A percentile compares a stretch with the other conserved stretches of the same genome.
Evolutionary conservation across 805 yeast genomes (phyloP).

Genomic region (Saccharomycopsis olivae): DNA sequence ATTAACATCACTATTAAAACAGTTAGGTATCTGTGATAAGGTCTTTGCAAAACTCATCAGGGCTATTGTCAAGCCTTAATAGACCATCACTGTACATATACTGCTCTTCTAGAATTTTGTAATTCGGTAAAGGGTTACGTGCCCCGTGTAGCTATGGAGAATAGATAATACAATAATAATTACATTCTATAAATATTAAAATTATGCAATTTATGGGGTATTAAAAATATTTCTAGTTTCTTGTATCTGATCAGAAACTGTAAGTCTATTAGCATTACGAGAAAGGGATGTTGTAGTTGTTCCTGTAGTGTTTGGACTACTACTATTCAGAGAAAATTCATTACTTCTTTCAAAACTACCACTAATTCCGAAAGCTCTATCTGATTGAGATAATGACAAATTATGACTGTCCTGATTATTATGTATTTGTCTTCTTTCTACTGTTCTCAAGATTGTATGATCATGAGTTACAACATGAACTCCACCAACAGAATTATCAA

Average conservation of each 20-base stretch:
- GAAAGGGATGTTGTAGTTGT: constrained; percentile 8
- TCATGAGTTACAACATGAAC: constrained; percentile 12
- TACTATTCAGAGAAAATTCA: constrained; percentile 1
- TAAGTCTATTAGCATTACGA: constrained; percentile 6
- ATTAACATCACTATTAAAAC: constrained; percentile 14
- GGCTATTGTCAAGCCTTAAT: too few species aligned
- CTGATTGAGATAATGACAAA: background rate
- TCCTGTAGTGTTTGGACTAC: constrained; percentile 9
- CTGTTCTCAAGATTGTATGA: constrained; percentile 15
- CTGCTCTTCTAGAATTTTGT: too few species aligned
- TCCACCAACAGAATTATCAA: constrained; percentile 11
- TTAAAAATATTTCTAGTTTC: constrained; percentile 1
- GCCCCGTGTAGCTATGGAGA: too few species aligned
- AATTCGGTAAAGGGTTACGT: too few species aligned
- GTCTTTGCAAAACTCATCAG: constrained; percentile 8
- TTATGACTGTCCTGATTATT: background rate
- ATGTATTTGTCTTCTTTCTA: constrained; percentile 2
- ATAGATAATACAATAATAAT: too few species aligned
- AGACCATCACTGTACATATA: too few species aligned
- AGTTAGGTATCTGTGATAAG: constrained; percentile 13
- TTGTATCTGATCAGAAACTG: constrained; percentile 5
- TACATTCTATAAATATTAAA: too few species aligned
- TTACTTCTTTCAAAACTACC: background rate
- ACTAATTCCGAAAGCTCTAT: background rate
- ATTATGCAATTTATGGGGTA: too few species aligned